Evolutionary conservation across 371 early-diverging fungal genomes (phyloP), one percentile per base, ranked within the genome.

Genomic region (Syncephalis fuscata): DNA sequence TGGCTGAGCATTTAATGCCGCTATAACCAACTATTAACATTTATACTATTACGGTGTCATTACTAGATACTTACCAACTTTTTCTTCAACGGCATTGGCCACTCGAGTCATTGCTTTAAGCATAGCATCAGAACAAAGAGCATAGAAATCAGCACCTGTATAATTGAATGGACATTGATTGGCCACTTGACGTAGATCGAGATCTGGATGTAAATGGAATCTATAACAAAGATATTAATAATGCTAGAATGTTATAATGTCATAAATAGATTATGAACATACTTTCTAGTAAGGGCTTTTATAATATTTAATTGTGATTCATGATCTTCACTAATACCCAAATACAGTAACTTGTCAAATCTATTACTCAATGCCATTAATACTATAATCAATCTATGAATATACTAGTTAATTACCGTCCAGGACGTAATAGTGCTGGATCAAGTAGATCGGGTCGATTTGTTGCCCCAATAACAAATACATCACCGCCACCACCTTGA

Each of bases 401-500:
- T n/a, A 23, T 46, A 27, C 22, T 11, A 27, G 57, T 53, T 59
- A 74, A 54, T 51, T 74, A 68, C 70, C 92, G 55, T 45, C 98
- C 98, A 3, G 98, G 96, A 17, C 99, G 78, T 48, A 99, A 60
- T 44, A 99, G 64, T 1, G 99, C 98, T 11, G 92, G 86, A 55
- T 99, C 99, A 9, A 99, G 65, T 39, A 98, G 66, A 71, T 99
- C 99, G 0, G 98, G 97, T 51, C 99, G 72, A 63, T 99, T 99
- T 10, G 99, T 99, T 0, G 99, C 99, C 39, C 95, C 99, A 63
- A 99, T 97, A 4, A 99, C 98, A 80, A 99, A 98, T n/a, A 99
- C 98, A 55, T 91, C 82, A 5, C 74, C 76, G 1, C 71, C 78
- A 8, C 76, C 73, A 25, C 62, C 66, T 4, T 62, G 58, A 45